These are phyloP conservation scores for Spathaspora jeffriesii DNA, from an alignment of 1,139 yeast species.

Conservation along the genomic window DNA sequence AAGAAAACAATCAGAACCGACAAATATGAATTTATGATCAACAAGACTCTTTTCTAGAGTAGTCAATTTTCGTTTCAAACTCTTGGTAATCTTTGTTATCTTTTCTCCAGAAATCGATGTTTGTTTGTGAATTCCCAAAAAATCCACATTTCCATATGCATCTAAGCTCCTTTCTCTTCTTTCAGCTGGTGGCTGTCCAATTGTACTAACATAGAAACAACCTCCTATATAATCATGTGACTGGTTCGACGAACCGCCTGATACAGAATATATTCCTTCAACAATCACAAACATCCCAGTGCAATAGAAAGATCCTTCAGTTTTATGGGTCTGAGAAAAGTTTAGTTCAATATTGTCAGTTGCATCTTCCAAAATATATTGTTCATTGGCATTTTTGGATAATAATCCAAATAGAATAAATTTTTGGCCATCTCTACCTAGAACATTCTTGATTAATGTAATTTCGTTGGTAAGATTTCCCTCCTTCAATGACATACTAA, in stretches of 20 bases:
- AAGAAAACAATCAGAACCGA: conserved; percentile 74
- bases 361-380: conserved; percentile 77
- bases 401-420: conserved; percentile 82
- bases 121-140: conserved; percentile 62
- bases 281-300: conserved; percentile 81
- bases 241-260: conserved; percentile 43
- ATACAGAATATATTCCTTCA: conserved; percentile 81
- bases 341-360: conserved; percentile 78
- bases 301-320: conserved; percentile 68
- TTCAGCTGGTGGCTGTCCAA: conserved; percentile 92
- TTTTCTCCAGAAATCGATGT: conserved; percentile 28
- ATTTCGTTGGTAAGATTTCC: conserved; percentile 47
- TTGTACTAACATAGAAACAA: conserved; percentile 69
- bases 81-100: conserved; percentile 55
- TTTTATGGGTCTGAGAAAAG: conserved; percentile 62
- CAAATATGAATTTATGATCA: conserved; percentile 60
- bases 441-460: conserved; percentile 75
- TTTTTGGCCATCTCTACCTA: conserved; percentile 80
- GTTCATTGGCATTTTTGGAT: conserved; percentile 62
- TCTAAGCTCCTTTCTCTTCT: conserved; percentile 64
- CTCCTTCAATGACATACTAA: conserved; percentile 24
- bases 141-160: conserved; percentile 78
- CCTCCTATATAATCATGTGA: conserved; percentile 38
- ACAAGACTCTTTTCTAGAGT: conserved; percentile 55
- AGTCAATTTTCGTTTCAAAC: conserved; percentile 54